A percentile compares a stretch with the other conserved stretches of the same genome.
Evolutionary conservation across 2,329 filamentous ascomycete species (phyloP).

Genomic region (Boeremia lycopersici): DNA sequence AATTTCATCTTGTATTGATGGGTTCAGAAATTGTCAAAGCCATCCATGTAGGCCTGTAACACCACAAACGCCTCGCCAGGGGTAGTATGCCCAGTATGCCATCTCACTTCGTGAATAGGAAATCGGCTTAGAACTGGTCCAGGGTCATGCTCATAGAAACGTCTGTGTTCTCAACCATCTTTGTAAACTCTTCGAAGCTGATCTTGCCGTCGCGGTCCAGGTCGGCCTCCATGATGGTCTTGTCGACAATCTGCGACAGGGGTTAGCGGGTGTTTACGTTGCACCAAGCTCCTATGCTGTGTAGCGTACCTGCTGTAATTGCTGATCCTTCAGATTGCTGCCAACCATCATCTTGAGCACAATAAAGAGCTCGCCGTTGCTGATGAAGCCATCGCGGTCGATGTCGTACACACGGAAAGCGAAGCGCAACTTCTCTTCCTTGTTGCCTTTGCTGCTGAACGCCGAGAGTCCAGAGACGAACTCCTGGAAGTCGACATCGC

Average conservation of each 20-base stretch:
- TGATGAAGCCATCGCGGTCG: constrained; percentile 97
- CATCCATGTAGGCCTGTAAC: constrained; percentile 25
- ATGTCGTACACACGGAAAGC: constrained; percentile 99
- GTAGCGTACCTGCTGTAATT: constrained; percentile 76
- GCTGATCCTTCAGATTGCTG: constrained; percentile 98
- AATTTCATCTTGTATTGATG: constrained; percentile 30
- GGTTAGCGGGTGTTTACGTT: background rate
- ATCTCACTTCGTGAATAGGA: constrained; percentile 15
- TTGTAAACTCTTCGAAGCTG: constrained; percentile 97
- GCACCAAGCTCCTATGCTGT: background rate
- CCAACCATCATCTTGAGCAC: constrained; percentile 99
- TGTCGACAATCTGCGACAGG: constrained; percentile 78
- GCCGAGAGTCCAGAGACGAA: constrained; percentile 95
- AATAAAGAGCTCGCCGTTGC: constrained; percentile 98
- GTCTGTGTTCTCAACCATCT: constrained; percentile 97
- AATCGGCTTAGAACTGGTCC: constrained; percentile 54
- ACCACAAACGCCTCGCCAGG: constrained; percentile 45
- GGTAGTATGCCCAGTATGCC: constrained; percentile 22
- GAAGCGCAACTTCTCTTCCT: constrained; percentile 97
- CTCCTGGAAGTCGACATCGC: constrained; percentile 98
- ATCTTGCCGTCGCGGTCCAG: constrained; percentile 96
- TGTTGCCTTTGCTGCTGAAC: constrained; percentile 97
- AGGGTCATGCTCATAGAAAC: constrained; percentile 72
- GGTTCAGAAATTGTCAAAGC: constrained; percentile 34
- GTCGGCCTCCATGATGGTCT: constrained; percentile 99